phyloP scores from a whole-genome alignment of 2,329 filamentous ascomycete genomes.

The Myrmaecium sp. region DNA sequence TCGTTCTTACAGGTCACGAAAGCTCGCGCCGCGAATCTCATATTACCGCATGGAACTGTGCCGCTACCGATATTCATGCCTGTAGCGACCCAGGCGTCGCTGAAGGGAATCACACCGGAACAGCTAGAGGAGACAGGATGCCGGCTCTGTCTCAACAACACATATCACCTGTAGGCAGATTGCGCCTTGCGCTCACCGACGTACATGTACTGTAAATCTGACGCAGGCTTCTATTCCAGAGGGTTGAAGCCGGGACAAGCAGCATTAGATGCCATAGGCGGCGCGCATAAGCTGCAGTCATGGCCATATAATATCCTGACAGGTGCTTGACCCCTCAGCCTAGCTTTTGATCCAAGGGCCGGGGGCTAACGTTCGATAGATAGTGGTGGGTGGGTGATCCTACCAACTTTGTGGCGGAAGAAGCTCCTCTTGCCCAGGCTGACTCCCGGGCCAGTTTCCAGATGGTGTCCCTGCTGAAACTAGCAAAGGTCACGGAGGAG shows the following conservation, averaged over 20 bases:
- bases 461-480: slow-evolving; percentile 90
- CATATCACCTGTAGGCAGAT: slow-evolving; percentile 56
- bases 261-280: slow-evolving; percentile 70
- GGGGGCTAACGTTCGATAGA: slow-evolving; percentile 19
- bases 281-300: slow-evolving; percentile 85
- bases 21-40: slow-evolving; percentile 75
- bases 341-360: neutral
- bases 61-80: slow-evolving; percentile 95
- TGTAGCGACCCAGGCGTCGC: slow-evolving; percentile 86
- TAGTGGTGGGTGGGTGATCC: slow-evolving; percentile 26
- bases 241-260: slow-evolving; percentile 89
- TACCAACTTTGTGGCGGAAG: slow-evolving; percentile 6
- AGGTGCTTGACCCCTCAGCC: slow-evolving; percentile 17
- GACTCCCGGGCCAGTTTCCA: slow-evolving; percentile 53
- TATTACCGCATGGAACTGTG: slow-evolving; percentile 80
- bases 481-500: slow-evolving; percentile 88
- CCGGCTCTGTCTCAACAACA: slow-evolving; percentile 89
- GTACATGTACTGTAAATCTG: neutral
- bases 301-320: slow-evolving; percentile 95
- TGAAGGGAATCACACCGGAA: slow-evolving; percentile 85
- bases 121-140: slow-evolving; percentile 84
- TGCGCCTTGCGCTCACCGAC: neutral
- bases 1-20: slow-evolving; percentile 94
- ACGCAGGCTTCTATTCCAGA: slow-evolving; percentile 16
- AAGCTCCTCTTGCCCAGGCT: slow-evolving; percentile 11